Evolutionary conservation across 2,329 filamentous ascomycete species (phyloP).

Genomic region (Botrytis medusae): DNA sequence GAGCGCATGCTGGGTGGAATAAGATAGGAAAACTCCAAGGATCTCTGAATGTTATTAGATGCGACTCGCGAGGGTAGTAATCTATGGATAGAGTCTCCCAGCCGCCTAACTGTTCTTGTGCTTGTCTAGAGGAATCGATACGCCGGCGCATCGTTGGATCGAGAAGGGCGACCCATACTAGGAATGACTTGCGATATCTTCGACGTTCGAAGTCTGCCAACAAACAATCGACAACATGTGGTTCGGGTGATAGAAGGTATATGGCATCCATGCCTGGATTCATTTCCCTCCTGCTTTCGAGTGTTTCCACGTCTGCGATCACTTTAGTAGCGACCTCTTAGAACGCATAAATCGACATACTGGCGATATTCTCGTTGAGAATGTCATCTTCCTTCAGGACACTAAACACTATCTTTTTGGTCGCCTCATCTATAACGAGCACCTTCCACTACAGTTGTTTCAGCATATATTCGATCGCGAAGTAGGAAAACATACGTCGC

Average conservation of each 20-base stretch:
- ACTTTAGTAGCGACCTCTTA: conserved; percentile 23
- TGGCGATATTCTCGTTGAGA: conserved; percentile 92
- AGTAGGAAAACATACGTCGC: conserved; percentile 62
- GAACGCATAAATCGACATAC: conserved; percentile 48
- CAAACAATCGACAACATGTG: conserved; percentile 89
- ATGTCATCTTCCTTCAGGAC: conserved; percentile 94
- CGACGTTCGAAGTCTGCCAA: conserved; percentile 86
- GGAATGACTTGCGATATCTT: conserved; percentile 74
- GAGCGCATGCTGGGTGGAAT: conserved; percentile 88
- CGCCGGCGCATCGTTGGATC: conserved; percentile 68
- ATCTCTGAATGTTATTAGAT: conserved; percentile 87
- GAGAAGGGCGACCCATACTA: conserved; percentile 83
- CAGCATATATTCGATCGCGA: conserved; percentile 21
- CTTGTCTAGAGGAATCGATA: conserved; percentile 68
- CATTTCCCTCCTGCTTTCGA: conserved; percentile 79
- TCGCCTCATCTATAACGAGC: conserved; percentile 80
- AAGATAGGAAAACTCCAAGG: conserved; percentile 94
- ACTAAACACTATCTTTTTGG: conserved; percentile 85
- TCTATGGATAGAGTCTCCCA: conserved; percentile 84
- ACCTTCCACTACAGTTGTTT: conserved; percentile 80
- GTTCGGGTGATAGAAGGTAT: conserved; percentile 82
- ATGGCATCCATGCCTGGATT: conserved; percentile 93
- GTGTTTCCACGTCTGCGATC: conserved; percentile 80
- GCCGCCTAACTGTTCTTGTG: conserved; percentile 72
- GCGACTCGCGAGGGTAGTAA: conserved; percentile 87